Base-by-base conservation (phyloP, 106 monocot genomes). In the Vanilla planifolia region DNA sequence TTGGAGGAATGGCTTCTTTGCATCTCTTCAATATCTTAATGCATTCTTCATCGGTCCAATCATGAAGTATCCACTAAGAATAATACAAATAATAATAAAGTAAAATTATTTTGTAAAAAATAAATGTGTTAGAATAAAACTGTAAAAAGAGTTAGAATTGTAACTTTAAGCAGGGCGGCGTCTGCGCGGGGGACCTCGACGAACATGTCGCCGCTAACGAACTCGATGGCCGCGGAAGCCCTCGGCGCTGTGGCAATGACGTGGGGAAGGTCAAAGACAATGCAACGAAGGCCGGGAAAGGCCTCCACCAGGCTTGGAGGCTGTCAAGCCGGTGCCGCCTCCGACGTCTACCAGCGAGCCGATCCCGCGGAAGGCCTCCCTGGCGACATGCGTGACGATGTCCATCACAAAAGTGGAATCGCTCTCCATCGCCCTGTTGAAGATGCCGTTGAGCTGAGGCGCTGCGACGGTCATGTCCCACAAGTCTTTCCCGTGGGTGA, bases 51-150 rank as follows among this genome's bases (percentile, higher is more conserved):
- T 70, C 69, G 21, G 39, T 70, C 69, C 61, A 51, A 32, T 61
- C 68, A 68, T 68, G 68, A 22, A 68, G 25, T 30, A 68, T 20
- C 68, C 68, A 68, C 68, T 68, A 35, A 53, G 11, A 27, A 27
- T 8, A 28, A 53, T 27, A 5, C 4, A 9, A 5, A 53, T 53
- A 17, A 5, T 28, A 53, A 53, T 8, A 9, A 27, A 53, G 10
- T 53, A 8, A 27, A 7, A 6, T 6, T 53, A 25, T 53, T 27
- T 53, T 6, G 28, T 11, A 2, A 7, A 3, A 56, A 56, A n/a
- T 34, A 32, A 33, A 17, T n/a, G 0, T n/a, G n/a, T n/a, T n/a
- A n/a, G n/a, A n/a, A n/a, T n/a, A n/a, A n/a, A n/a, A n/a, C n/a
- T n/a, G n/a, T n/a, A 56, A 14, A 32, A 33, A 32, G 29, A 33